Evolutionary conservation across 441 rosid species (phyloP).

Genomic region (Sinapis alba): DNA sequence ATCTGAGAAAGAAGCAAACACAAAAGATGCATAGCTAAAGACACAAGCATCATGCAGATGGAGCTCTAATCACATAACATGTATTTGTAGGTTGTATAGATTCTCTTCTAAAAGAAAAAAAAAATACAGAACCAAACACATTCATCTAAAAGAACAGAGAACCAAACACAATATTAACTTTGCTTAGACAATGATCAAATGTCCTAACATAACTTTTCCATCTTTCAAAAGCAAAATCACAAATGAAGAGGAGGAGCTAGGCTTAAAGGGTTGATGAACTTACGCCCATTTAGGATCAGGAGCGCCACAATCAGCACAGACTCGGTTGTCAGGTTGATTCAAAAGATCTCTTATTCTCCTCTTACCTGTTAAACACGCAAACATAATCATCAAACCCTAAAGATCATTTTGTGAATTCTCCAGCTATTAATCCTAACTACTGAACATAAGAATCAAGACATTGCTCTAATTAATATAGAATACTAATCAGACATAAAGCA

Average conservation of each 20-base stretch:
- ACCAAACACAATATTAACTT: not conserved
- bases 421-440: too few relatives aligned
- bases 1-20: constrained; percentile 48
- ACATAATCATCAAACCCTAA: not conserved
- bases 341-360: constrained; percentile 69
- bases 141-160: not conserved
- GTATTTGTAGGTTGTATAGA: not conserved
- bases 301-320: constrained; percentile 89
- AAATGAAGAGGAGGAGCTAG: not conserved
- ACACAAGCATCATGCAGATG: not conserved
- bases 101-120: not conserved
- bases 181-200: not conserved
- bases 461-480: too few relatives aligned
- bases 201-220: not conserved
- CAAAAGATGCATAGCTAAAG: not conserved
- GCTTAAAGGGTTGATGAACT: constrained; percentile 35
- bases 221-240: not conserved
- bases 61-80: not conserved
- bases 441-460: too few relatives aligned
- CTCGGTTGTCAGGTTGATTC: constrained; percentile 68
- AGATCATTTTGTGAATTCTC: too few relatives aligned
- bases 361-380: constrained; percentile 51
- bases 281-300: constrained; percentile 99
- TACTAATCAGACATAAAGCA: too few relatives aligned
- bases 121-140: not conserved